Base-by-base conservation (phyloP, 495 filamentous ascomycete species). In the Aspergillus steynii region DNA sequence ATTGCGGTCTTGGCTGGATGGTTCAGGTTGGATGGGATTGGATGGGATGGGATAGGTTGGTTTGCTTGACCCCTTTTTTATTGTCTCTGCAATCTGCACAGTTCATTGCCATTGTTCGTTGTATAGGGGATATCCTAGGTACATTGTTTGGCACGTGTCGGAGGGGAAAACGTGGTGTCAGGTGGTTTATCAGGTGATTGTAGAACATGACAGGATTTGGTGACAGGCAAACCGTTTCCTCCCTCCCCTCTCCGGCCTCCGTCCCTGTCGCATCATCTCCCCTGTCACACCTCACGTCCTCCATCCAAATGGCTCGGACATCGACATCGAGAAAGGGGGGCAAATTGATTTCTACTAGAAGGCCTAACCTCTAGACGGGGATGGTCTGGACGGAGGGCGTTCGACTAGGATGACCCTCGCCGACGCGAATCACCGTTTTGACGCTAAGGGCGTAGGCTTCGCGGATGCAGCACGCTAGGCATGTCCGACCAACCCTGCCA, bases 391-490 rank as follows among this genome's bases (percentile, higher is more conserved):
- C 47, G 6, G 60, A 66, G n/a, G 42, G 51, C 6, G 57, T 25
- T 25, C 31, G 58, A 26, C 50, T 61, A 5, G 32, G 25, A 29
- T n/a, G 10, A 12, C 52, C 52, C 7, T 73, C 70, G 20, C 84
- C 80, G 10, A 89, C 79, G 56, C 87, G 77, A 42, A 92, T 77
- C 45, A 92, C 78, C 20, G 90, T 82, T 50, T 80, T 82, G 74
- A 88, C 85, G 6, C 84, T 84, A 51, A 91, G 64, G 6, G 88
- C 89, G 10, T 82, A 82, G 0, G 88, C 88, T 73, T 92, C 88
- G 28, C 89, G 77, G 29, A 92, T 82, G 63, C 87, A 86, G 66
- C 89, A 91, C 8, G 81, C 79, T 42, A 91, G 62, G 67, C 89
- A 91, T 0, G 83, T 85, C 63, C 85, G 77, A 53, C 85, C 82